Base-by-base conservation (phyloP, 2,329 filamentous ascomycete species). In the Pyrenophora teres region DNA sequence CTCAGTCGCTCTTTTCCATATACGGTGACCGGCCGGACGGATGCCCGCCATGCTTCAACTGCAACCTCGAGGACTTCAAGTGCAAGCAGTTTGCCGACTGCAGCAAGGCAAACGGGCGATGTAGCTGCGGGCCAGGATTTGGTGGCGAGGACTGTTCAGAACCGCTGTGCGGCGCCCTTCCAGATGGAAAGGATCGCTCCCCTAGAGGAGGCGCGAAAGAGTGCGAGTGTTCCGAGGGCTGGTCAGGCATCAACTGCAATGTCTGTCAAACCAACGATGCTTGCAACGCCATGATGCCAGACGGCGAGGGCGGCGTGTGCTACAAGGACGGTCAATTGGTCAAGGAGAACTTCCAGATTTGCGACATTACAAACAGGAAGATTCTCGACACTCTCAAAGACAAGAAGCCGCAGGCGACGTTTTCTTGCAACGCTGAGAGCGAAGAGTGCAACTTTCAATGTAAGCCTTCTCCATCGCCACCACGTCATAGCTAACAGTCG, bases 291-390 rank as follows among this genome's bases (percentile, higher is more conserved):
- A 79, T 99, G 75, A 96, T 96, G 87, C 90, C 90, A 3, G 86
- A 87, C 12, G 84, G 84, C 3, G 83, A 90, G 55, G 91, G 87
- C 39, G 94, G 92, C 27, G 87, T 96, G 9, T 99, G 94, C 77
- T 97, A 97, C 72, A 88, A 90, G 68, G 87, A 93, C 62, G 93
- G 93, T 39, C 85, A 96, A 62, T 87, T 95, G 9, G 87, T 97
- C 57, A 92, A 94, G 65, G 86, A 95, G 76, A 99, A 97, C 78
- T 93, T 92, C 77, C 95, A 99, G 76, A 94, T 96, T 78, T 99
- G 94, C 77, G 90, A 95, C 74, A 94, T 99, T 60, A 97, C 92
- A 49, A 99, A 99, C 78, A 84, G 86, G 74, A 94, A 96, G 79
- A 99, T 99, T 68, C 80, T 93, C 48, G 86, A 92, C 56, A 86